A percentile compares a stretch with the other conserved stretches of the same genome.
Evolutionary conservation across 108 stramenopile genomes (phyloP).

Genomic region (Phaeodactylum tricornutum): DNA sequence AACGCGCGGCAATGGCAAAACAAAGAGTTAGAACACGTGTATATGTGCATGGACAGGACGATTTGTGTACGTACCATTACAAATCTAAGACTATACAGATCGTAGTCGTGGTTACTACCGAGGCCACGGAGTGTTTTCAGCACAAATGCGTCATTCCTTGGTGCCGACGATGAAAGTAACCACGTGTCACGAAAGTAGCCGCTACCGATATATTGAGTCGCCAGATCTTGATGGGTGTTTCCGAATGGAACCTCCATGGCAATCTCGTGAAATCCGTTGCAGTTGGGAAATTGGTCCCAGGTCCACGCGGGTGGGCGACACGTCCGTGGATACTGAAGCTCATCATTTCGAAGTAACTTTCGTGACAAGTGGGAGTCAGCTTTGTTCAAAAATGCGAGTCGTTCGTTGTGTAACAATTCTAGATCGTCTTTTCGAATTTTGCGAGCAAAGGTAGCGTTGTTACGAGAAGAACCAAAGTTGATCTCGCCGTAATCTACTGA

Average conservation of each 20-base stretch:
- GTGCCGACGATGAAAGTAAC: too few relatives aligned
- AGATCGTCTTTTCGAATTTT: background rate
- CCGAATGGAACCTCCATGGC: too few relatives aligned
- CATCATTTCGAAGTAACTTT: background rate
- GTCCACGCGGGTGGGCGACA: background rate
- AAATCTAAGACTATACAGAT: too few relatives aligned
- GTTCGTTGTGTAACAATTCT: background rate
- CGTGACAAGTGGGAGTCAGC: too few relatives aligned
- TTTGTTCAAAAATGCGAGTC: background rate
- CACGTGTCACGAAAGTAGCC: too few relatives aligned
- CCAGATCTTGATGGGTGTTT: too few relatives aligned
- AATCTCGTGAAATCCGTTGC: constrained; percentile 51
- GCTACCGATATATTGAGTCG: too few relatives aligned
- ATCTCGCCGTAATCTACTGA: constrained; percentile 1
- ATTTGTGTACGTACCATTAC: too few relatives aligned
- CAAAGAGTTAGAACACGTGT: background rate
- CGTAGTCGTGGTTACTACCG: constrained; percentile 1
- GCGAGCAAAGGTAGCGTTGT: background rate
- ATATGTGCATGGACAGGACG: too few relatives aligned
- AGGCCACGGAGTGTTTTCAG: too few relatives aligned
- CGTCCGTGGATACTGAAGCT: background rate
- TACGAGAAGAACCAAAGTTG: background rate
- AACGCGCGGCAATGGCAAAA: too few relatives aligned
- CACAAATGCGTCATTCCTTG: too few relatives aligned
- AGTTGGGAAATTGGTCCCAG: constrained; percentile 30